Evolutionary conservation across 805 yeast genomes (phyloP), one percentile per base, ranked within the genome.

Genomic region (Wickerhamomyces bisporus): DNA sequence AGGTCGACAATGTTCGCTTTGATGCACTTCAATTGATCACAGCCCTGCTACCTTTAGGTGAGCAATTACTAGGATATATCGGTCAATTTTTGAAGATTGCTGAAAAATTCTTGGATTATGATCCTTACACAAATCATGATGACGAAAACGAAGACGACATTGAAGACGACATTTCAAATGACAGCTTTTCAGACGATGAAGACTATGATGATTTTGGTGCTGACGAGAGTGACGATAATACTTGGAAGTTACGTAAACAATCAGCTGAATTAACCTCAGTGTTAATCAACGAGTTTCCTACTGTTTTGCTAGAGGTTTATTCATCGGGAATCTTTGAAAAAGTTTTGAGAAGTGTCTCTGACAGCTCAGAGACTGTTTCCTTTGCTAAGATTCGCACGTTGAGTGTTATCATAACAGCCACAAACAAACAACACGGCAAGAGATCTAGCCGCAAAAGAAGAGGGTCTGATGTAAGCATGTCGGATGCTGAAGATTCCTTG

Each of bases 201-300:
- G 52, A 64, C 6, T 60, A 49, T n/a, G 66, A 55, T 11, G 63
- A 56, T 21, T 52, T 57, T 34, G 24, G 24, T 21, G 58, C 61
- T 10, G 71, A 64, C 34, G 68, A 63, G 15, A 58, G 56, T 41
- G 77, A 73, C 26, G 81, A 73, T 38, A 66, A 65, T 36, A 70
- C 81, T 2, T 80, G 89, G 83, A 79, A 75, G 45, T 58, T 84
- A 15, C 64, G 93, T 42, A 62, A 74, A 30, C 71, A 70, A 37
- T 60, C 85, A 0, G 65, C 75, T 6, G 61, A 59, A 23, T 50
- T 78, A 25, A 49, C 72, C 7, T 55, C 66, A 14, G 50, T 67
- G 0, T 40, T 73, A 12, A 58, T 72, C n/a, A 50, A 49, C 3
- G 45, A 52, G 2, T 64, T 61, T 36, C 75, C 79, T 3, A 37